Evolutionary conservation across 2,329 filamentous ascomycete genomes (phyloP), one percentile per base, ranked within the genome.

Genomic region (Colletotrichum sp.): DNA sequence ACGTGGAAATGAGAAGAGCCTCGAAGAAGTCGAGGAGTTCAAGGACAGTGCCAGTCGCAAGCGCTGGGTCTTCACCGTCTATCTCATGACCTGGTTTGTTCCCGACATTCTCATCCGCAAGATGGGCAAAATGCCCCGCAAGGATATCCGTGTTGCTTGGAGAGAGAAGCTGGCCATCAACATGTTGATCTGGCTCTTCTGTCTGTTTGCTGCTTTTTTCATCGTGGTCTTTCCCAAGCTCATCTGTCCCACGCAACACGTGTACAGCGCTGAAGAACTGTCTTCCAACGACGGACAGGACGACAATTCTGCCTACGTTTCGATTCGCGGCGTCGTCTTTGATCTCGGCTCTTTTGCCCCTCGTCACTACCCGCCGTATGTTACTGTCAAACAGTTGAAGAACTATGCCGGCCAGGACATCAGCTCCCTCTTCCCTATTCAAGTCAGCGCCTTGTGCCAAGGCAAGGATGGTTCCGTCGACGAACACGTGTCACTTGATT

Each of bases 161-260:
- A 91, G 97, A 82, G 97, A 99, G 84, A 99, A 99, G 89, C 84
- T 99, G 75, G 96, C 97, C 70, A 99, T 99, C 90, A 99, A 99
- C 88, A 89, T 99, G 84, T 90, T 99, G 82, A 99, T 99, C 83
- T 99, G 98, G 97, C 87, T 96, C 73, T 92, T 90, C 83, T 99
- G 96, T 86, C 88, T 87, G 18, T 85, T 95, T 65, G 92, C 95
- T 32, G 91, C 94, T 72, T 99, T 99, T 88, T 94, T 99, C 89
- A 95, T 99, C 81, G 90, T 99, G 76, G 90, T 93, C 71, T 98
- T 99, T 82, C 98, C 98, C 1, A 87, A 90, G 79, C 86, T 99
- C 78, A 95, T 99, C 81, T 99, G 97, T 85, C 97, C 97, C 1
- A 96, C 89, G 24, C 97, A 99, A 83, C 87, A 98, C 81, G 95